Conservation (phyloP, 768 basidiomycete genomes). For the Scleroderma bovista region DNA sequence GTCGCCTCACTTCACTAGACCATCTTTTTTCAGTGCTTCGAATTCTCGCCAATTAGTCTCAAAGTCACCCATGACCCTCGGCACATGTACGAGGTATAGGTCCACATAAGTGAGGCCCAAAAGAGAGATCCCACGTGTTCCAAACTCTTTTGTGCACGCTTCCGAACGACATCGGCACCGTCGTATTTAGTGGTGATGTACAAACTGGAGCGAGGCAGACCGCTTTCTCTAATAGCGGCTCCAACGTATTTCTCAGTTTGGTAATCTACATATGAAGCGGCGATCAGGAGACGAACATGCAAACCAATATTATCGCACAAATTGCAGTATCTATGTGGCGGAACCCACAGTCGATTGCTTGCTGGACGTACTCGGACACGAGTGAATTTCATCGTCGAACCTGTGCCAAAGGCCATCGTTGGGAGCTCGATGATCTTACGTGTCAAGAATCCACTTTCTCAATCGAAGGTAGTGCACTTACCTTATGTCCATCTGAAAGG, state of each 20-base stretch:
- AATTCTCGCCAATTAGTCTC: constrained; percentile 49
- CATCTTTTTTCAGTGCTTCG: constrained; percentile 45
- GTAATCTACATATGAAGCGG: constrained; percentile 14
- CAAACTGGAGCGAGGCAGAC: constrained; percentile 38
- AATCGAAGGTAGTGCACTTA: too few species aligned
- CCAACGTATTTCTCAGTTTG: constrained; percentile 32
- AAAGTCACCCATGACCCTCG: constrained; percentile 29
- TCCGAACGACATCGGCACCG: constrained; percentile 30
- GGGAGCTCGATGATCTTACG: constrained; percentile 40
- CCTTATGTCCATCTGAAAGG: too few species aligned
- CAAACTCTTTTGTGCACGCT: constrained; percentile 44
- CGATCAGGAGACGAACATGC: neutral
- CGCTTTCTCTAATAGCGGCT: constrained; percentile 41
- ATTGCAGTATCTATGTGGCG: constrained; percentile 61
- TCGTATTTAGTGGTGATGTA: constrained; percentile 55
- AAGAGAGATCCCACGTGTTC: constrained; percentile 43
- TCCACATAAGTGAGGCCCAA: constrained; percentile 58
- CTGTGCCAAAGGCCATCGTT: constrained; percentile 57
- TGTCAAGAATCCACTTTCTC: too few species aligned
- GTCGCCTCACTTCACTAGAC: constrained; percentile 23
- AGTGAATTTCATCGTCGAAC: constrained; percentile 33
- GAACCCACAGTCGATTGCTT: constrained; percentile 57
- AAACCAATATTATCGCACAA: constrained; percentile 25
- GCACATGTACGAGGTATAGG: constrained; percentile 64
- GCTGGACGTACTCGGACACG: constrained; percentile 47